Evolutionary conservation across 768 basidiomycete genomes (phyloP).

Genomic region (Clitopilus hobsonii): DNA sequence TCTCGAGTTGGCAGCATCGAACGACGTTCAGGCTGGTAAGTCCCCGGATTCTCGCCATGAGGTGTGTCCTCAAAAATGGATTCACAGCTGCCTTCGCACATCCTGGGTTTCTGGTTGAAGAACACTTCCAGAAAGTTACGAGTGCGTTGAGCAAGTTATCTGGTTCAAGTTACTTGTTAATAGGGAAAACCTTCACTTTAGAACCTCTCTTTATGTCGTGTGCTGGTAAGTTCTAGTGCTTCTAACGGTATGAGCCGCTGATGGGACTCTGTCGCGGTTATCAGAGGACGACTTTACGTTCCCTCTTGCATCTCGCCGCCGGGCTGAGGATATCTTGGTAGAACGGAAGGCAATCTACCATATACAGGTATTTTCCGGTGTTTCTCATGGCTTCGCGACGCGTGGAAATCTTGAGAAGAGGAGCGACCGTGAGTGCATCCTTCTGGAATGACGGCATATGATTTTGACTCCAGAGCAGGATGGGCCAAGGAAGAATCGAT

Average conservation of each 20-base stretch:
- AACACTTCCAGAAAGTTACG: constrained; percentile 41
- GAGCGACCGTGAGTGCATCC: constrained; percentile 27
- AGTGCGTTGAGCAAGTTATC: constrained; percentile 28
- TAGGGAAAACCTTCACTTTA: constrained; percentile 14
- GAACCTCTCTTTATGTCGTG: constrained; percentile 52
- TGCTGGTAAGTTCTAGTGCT: constrained; percentile 36
- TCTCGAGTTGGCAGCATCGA: constrained; percentile 39
- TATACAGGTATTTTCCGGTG: constrained; percentile 53
- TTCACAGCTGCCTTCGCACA: constrained; percentile 51
- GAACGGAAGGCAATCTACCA: constrained; percentile 48
- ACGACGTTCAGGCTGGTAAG: constrained; percentile 44
- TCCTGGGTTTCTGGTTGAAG: constrained; percentile 44
- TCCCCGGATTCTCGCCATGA: background rate
- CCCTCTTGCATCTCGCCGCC: constrained; percentile 44
- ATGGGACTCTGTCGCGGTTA: background rate
- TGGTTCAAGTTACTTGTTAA: background rate
- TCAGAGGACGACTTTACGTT: constrained; percentile 52
- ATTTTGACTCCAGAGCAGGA: constrained; percentile 27
- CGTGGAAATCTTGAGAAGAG: constrained; percentile 39
- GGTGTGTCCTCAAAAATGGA: background rate
- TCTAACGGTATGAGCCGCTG: background rate
- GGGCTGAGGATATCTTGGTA: constrained; percentile 52
- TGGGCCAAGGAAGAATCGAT: constrained; percentile 62
- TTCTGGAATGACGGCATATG: background rate
- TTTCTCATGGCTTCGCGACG: constrained; percentile 43